phyloP scores from a whole-genome alignment of 257 asterid species.

The Salvia hispanica region DNA sequence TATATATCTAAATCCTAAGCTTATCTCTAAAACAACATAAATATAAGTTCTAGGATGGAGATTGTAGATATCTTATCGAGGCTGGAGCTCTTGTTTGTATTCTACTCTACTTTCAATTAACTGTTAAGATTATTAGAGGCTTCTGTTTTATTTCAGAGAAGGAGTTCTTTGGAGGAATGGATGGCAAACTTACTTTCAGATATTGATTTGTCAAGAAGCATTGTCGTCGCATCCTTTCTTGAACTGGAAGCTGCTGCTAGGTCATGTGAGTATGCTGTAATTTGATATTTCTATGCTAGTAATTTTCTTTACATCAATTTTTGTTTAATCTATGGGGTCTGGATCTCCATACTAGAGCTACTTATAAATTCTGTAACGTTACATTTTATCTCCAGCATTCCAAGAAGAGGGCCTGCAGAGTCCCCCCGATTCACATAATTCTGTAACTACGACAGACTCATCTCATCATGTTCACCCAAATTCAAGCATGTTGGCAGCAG shows the following conservation, averaged over 20 bases:
- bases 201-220: constrained; percentile 83
- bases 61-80: constrained; percentile 20
- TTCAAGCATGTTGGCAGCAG: constrained; percentile 50
- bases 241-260: constrained; percentile 99
- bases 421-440: constrained; percentile 48
- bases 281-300: constrained; percentile 20
- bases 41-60: constrained; percentile 5
- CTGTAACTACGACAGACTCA: constrained; percentile 48
- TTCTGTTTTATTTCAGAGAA: constrained; percentile 61
- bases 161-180: constrained; percentile 94
- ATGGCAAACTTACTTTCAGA: constrained; percentile 83
- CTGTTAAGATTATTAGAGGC: constrained; percentile 26
- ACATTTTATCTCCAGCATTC: constrained; percentile 66
- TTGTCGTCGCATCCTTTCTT: constrained; percentile 82
- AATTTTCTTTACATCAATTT: background rate
- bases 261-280: constrained; percentile 58
- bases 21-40: constrained; percentile 19
- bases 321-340: background rate
- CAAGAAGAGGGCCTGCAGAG: constrained; percentile 68
- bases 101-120: constrained; percentile 22
- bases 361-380: constrained; percentile 25
- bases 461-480: constrained; percentile 53
- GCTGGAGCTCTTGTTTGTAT: constrained; percentile 14
- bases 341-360: constrained; percentile 7
- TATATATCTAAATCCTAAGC: constrained; percentile 23